Conservation (phyloP, 495 filamentous ascomycete genomes). For the Annulohypoxylon bovei region DNA sequence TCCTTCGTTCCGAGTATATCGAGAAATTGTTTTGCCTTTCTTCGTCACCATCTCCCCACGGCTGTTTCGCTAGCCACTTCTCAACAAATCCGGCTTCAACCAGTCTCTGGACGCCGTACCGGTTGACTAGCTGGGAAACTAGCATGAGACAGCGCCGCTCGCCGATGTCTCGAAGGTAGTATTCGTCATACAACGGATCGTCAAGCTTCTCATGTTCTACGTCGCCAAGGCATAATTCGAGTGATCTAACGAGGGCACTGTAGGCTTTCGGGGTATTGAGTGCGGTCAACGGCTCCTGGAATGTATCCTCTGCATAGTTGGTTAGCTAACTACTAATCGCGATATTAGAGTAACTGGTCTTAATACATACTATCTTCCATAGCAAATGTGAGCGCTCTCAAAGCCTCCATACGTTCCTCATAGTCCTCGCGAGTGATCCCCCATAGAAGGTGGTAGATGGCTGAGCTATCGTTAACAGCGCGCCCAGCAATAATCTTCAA, state of each 20-base stretch:
- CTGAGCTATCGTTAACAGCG: conserved; percentile 56
- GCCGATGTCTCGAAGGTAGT: conserved; percentile 60
- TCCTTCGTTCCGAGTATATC: conserved; percentile 52
- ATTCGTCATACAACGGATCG: conserved; percentile 61
- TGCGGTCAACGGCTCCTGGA: conserved; percentile 36
- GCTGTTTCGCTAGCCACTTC: conserved; percentile 65
- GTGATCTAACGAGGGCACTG: conserved; percentile 60
- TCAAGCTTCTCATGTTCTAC: conserved; percentile 60
- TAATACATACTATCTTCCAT: conserved; percentile 49
- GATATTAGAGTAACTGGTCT: not conserved
- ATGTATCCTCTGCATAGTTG: conserved; percentile 25
- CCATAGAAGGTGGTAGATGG: conserved; percentile 57
- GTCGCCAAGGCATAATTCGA: conserved; percentile 60
- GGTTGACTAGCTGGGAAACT: conserved; percentile 54
- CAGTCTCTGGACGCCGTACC: conserved; percentile 53
- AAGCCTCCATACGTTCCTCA: conserved; percentile 59
- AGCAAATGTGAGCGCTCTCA: conserved; percentile 58
- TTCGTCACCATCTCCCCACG: conserved; percentile 59
- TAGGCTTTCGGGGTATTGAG: conserved; percentile 58
- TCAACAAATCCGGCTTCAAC: conserved; percentile 62
- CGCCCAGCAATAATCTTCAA: conserved; percentile 63
- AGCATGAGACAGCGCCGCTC: conserved; percentile 63
- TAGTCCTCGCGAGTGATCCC: conserved; percentile 62
- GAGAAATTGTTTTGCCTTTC: conserved; percentile 58
- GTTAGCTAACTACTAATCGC: conserved; percentile 14